Base-by-base conservation (phyloP, 768 basidiomycete genomes). In the Hygrophorus pudorinus region DNA sequence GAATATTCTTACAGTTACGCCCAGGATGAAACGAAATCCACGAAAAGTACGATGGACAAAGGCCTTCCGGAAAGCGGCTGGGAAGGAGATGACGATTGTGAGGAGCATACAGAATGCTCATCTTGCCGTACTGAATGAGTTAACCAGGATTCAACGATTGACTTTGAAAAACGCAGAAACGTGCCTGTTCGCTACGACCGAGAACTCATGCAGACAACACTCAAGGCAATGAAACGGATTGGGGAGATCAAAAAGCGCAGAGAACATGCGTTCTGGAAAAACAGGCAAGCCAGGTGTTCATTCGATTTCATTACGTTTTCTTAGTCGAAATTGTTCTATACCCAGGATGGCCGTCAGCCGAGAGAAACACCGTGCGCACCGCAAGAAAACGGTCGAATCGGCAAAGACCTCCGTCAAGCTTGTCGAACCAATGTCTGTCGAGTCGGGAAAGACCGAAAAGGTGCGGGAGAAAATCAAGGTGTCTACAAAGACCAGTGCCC, bases 21-120 rank as follows among this genome's bases (percentile, higher is more conserved):
- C 4, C 53, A 93, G 91, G 65, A 97, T 98, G 96, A 98, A 98
- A 71, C 85, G 96, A 31, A 99, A 98, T 67, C 96, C 96, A 36
- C 82, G 96, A 48, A 99, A 99, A 66, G 93, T 99, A 30, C 74
- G 89, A 54, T 99, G 96, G 96, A 99, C 96, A 36, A 99, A 99
- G 65, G 96, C 96, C 16, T 99, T 99, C 75, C 78, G 96, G 52
- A 94, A 91, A 65, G 92, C 96, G 14, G 88, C 93, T 41, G 96
- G 96, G 42, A 99, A 98, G 68, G 96, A 99, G 69, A 99, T 99
- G 96, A 93, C 88, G 4, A 85, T 99, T 57, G 93, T 93, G 58
- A 60, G 85, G 65, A 11, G n/a, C 43, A 45, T 21, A n/a, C 17
- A 27, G 17, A 11, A 17, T 32, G 10, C 27, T 38, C 38, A 36